Evolutionary conservation across 495 filamentous ascomycete genomes (phyloP), one percentile per base, ranked within the genome.

Genomic region (Penicillium bialowiezense): DNA sequence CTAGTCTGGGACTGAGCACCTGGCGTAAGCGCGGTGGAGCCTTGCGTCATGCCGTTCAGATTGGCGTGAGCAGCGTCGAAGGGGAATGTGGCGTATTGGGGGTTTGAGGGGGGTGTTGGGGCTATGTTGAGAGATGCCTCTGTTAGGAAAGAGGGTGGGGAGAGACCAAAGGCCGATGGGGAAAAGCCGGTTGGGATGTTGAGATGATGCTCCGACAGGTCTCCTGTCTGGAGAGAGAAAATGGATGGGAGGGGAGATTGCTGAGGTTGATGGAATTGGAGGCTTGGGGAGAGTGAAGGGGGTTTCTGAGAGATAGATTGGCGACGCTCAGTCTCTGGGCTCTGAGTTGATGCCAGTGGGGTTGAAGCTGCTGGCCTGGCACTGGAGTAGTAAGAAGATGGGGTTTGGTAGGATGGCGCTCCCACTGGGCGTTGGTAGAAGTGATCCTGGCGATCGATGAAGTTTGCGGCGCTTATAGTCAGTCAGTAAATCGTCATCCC

Each of bases 71-170:
- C 24, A 0, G 64, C 41, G 42, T 74, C 69, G 54, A 76, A 74
- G 41, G 71, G 69, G 50, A 73, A 76, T 3, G 65, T 73, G 3
- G 73, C 70, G 52, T 74, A 73, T 50, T 73, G 69, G 1, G 68
- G 63, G 29, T 71, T 69, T 18, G 63, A 55, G 1, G 67, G 55
- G 13, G 68, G 63, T 2, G 69, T 66, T 29, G 68, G 65, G 14
- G 59, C 60, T 42, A 68, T 59, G 35, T 55, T 61, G 12, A 67
- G 50, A 3, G 51, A 43, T 5, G 52, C 19, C 20, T 72, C 64
- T 7, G 65, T 36, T 19, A 67, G 56, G 43, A 69, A 68, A 9
- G 58, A 21, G 1, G 67, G 50, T 3, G 69, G 69, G 2, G 70
- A 70, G 32, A 63, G 58, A 20, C 54, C 62, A 24, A 66, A 64